Conservation (phyloP, 805 yeast genomes). For the Saccharomycopsis microspora region DNA sequence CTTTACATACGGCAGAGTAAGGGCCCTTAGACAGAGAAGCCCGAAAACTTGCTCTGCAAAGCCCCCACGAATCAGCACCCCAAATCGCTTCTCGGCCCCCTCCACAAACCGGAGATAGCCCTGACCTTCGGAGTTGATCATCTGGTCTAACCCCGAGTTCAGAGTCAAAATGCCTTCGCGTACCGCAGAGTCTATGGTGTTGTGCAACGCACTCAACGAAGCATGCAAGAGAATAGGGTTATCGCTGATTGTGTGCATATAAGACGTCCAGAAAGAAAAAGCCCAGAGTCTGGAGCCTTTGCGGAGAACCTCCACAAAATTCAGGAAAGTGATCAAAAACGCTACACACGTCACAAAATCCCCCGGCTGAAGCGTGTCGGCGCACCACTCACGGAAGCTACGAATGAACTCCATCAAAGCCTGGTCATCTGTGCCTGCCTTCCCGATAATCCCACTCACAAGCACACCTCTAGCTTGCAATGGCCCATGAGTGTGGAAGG, state of each 20-base stretch:
- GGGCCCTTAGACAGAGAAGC: constrained; percentile 41
- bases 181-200: too few species aligned
- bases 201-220: too few species aligned
- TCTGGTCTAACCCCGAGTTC: too few species aligned
- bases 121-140: too few species aligned
- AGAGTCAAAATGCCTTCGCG: too few species aligned
- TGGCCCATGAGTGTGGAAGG: constrained; percentile 42
- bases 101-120: too few species aligned
- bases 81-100: neutral
- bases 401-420: constrained; percentile 29
- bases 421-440: constrained; percentile 51
- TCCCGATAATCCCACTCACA: constrained; percentile 58
- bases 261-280: constrained; percentile 4
- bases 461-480: constrained; percentile 59
- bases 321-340: constrained; percentile 29
- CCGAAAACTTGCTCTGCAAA: constrained; percentile 34
- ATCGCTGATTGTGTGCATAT: too few species aligned
- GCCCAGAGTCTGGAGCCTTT: constrained; percentile 6
- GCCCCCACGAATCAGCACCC: neutral
- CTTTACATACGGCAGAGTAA: constrained; percentile 45
- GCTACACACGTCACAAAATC: constrained; percentile 22
- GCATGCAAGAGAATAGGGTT: too few species aligned
- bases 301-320: constrained; percentile 27
- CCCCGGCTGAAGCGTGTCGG: constrained; percentile 19
- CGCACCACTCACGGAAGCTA: constrained; percentile 22